Base-by-base conservation (phyloP, 1,284 basidiomycete species). In the Melanopsichium pennsylvanicum region DNA sequence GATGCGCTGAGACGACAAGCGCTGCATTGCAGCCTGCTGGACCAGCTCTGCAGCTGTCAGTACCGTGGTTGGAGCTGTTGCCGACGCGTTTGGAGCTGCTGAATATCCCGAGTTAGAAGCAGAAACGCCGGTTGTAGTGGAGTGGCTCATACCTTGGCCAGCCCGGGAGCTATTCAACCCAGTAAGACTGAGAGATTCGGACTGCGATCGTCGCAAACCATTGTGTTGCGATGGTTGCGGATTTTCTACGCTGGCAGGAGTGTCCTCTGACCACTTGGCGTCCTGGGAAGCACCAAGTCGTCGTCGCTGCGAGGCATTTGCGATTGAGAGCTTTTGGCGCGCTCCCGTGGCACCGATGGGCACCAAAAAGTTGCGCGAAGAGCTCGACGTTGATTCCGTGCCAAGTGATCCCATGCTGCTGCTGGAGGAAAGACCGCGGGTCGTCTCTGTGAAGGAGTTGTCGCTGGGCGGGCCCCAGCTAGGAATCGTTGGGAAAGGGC, bases 281-380 rank as follows among this genome's bases (percentile, higher is more conserved):
- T 71, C 63, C 23, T 70, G 62, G 3, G 71, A 56, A 5, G 34
- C 55, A 9, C 56, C 54, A 4, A 64, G 39, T 25, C 58, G 61
- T 7, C 71, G 58, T 21, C 62, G 48, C 44, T 75, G 72, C 4
- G 67, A 64, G 2, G 75, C 72, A 18, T 52, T 74, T 9, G 61
- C 48, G 35, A 77, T 74, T 29, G 60, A 72, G 15, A 77, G 62
- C 52, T 72, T 76, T 23, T 75, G 74, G n/a, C 74, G 47, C 9
- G 75, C 75, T 5, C 75, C 75, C 15, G 75, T 77, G 0, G 74
- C 48, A 12, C 74, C 75, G 34, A 77, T 75, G 21, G 75, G 75
- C 5, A 77, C 63, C 29, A 75, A 58, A 40, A 77, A 77, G 58
- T 75, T 67, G 27, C 74, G 59, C 2, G 70, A 60, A 21, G 62